Conservation (phyloP, 495 filamentous ascomycete genomes). For the Daldinia loculata region DNA sequence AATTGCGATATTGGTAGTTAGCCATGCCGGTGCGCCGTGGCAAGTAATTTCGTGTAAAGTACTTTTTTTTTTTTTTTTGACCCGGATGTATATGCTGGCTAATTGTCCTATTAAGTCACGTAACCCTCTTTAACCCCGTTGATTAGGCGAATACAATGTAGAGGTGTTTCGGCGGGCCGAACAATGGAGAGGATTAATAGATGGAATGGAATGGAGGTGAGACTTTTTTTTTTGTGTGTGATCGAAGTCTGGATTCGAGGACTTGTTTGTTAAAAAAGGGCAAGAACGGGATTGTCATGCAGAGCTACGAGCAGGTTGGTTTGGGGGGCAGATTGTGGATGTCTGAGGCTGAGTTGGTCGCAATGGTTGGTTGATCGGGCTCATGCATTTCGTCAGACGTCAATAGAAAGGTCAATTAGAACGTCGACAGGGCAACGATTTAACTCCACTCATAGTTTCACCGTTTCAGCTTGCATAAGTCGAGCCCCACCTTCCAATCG, state of each 20-base stretch:
- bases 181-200: conserved; percentile 9
- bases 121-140: not conserved
- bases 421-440: conserved; percentile 44
- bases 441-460: conserved; percentile 22
- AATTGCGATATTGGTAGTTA: conserved; percentile 56
- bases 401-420: conserved; percentile 38
- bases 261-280: conserved; percentile 25
- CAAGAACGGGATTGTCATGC: not conserved
- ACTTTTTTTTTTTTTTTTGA: not conserved
- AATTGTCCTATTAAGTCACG: conserved; percentile 19
- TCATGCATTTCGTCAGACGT: conserved; percentile 48
- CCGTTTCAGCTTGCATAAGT: conserved; percentile 33
- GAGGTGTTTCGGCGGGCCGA: conserved; percentile 10
- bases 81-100: conserved; percentile 20
- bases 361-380: conserved; percentile 38
- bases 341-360: conserved; percentile 33
- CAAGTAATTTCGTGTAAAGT: conserved; percentile 7
- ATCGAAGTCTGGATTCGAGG: conserved; percentile 33
- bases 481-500: conserved; percentile 13
- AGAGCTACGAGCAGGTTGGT: conserved; percentile 8
- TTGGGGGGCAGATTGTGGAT: conserved; percentile 25
- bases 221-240: conserved; percentile 27
- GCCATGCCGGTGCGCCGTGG: conserved; percentile 48
- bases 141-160: conserved; percentile 27
- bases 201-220: conserved; percentile 44